These are phyloP conservation scores for Sporothrix mexicana DNA, from an alignment of 2,329 filamentous ascomycete species.

Conservation along the genomic window DNA sequence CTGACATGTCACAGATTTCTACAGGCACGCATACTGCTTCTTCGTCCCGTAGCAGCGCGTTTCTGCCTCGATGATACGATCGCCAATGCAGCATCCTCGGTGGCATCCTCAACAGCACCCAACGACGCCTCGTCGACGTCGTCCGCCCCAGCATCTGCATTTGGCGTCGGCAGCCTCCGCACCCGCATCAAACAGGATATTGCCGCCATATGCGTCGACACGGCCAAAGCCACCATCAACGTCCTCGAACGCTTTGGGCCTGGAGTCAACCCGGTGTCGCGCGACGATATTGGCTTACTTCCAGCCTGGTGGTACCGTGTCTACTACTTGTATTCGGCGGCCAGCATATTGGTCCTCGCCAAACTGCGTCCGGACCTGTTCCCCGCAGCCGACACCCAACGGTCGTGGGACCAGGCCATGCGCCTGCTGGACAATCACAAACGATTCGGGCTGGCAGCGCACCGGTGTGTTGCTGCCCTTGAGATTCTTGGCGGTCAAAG, in stretches of 20 bases:
- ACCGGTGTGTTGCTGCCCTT: not conserved
- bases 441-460: not conserved
- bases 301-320: constrained; percentile 7
- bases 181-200: not conserved
- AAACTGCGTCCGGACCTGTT: not conserved
- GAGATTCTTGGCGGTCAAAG: not conserved
- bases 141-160: not conserved
- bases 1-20: no score
- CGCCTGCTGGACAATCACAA: not conserved
- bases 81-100: not conserved
- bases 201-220: not conserved
- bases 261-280: not conserved
- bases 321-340: not conserved
- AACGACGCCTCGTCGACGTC: not conserved
- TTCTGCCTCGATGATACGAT: not conserved
- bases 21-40: not conserved
- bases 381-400: not conserved
- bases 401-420: not conserved
- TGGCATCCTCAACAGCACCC: not conserved
- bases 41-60: not conserved
- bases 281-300: constrained; percentile 1
- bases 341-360: not conserved
- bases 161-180: not conserved
- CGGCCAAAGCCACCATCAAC: not conserved
- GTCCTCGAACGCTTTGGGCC: not conserved